Conservation (phyloP, 192 early-diverging fungal genomes). For the Rhizoclosmatium sp. region DNA sequence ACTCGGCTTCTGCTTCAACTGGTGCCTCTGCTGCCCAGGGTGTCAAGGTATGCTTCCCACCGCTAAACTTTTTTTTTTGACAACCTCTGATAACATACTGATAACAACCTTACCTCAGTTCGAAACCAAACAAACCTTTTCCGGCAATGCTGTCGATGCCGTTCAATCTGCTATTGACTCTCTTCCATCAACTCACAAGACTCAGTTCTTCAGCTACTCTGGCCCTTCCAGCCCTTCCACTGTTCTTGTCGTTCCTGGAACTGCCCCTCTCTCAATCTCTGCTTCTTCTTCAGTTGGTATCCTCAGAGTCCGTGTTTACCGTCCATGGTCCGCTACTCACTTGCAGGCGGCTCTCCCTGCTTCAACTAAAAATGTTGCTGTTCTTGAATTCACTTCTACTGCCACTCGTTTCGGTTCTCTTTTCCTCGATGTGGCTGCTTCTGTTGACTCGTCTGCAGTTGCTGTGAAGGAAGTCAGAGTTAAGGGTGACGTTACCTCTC, state of each 20-base stretch:
- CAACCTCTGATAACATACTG: conserved; percentile 47
- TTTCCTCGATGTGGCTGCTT: conserved; percentile 83
- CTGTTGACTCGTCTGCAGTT: conserved; percentile 56
- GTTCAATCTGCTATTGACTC: conserved; percentile 47
- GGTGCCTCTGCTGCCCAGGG: background rate
- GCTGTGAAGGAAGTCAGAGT: conserved; percentile 13
- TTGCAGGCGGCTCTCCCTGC: conserved; percentile 75
- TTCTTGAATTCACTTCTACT: conserved; percentile 76
- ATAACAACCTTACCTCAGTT: conserved; percentile 33
- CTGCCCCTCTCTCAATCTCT: conserved; percentile 59
- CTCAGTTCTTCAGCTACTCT: conserved; percentile 79
- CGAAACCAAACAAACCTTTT: background rate
- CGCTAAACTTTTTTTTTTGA: background rate
- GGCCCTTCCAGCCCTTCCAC: conserved; percentile 74
- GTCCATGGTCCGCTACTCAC: conserved; percentile 82
- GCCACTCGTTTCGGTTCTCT: conserved; percentile 77
- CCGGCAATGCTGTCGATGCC: conserved; percentile 57
- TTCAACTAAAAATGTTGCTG: conserved; percentile 65
- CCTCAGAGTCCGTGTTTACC: conserved; percentile 76
- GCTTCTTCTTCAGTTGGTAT: conserved; percentile 61
- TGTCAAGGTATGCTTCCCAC: background rate
- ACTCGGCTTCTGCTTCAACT: background rate
- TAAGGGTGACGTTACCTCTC: background rate
- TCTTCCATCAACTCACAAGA: conserved; percentile 43
- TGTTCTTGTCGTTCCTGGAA: conserved; percentile 81